phyloP scores from a whole-genome alignment of 305 asterid species.

The Fraxinus velutina region DNA sequence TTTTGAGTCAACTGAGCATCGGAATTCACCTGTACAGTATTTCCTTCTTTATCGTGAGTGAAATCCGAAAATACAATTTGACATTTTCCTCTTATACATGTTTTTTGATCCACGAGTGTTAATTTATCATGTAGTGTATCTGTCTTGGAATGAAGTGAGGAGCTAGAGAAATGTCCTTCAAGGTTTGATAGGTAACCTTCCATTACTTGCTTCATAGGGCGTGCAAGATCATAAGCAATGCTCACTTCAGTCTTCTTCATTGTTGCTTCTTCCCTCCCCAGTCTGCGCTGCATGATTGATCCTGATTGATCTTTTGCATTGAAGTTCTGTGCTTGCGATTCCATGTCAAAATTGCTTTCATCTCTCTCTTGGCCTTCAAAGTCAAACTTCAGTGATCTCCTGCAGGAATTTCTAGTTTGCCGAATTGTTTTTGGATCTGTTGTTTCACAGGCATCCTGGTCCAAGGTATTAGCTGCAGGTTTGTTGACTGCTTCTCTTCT shows the following conservation, averaged over 20 bases:
- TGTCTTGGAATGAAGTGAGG: conserved; percentile 27
- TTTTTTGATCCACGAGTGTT: conserved; percentile 25
- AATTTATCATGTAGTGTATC: conserved; percentile 25
- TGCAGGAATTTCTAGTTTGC: conserved; percentile 55
- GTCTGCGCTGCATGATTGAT: conserved; percentile 26
- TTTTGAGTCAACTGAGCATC: conserved; percentile 29
- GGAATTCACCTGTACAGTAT: conserved; percentile 32
- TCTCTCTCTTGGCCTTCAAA: conserved; percentile 37
- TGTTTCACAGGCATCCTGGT: conserved; percentile 32
- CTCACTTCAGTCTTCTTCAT: conserved; percentile 31
- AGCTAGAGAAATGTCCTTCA: conserved; percentile 27
- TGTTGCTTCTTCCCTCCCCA: conserved; percentile 23
- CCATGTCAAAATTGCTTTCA: conserved; percentile 28
- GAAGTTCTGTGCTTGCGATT: conserved; percentile 28
- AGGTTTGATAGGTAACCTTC: conserved; percentile 27
- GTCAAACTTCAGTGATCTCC: conserved; percentile 58
- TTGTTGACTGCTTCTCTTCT: background rate
- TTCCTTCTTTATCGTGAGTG: conserved; percentile 69
- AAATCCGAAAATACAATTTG: conserved; percentile 64
- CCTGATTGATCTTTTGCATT: conserved; percentile 26
- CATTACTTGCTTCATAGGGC: conserved; percentile 26
- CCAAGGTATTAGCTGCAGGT: conserved; percentile 17
- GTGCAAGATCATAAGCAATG: conserved; percentile 27
- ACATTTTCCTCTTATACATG: conserved; percentile 54
- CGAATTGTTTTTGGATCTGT: conserved; percentile 20